Base-by-base conservation (phyloP, 768 basidiomycete genomes). In the Lactarius vividus region DNA sequence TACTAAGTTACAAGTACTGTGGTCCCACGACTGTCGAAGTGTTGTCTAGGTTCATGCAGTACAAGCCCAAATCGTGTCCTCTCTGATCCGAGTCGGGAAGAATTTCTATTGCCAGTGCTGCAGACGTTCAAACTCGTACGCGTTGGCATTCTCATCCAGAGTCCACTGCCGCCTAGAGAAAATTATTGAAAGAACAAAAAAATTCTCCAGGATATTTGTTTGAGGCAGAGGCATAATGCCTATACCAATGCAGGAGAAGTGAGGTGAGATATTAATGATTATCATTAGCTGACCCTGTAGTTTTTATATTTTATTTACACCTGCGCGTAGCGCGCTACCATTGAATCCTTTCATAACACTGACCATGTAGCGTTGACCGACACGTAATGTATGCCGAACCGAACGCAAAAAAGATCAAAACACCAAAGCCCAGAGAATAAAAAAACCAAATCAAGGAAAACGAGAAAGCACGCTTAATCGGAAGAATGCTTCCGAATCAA, bases 401-500 rank as follows among this genome's bases (percentile, higher is more conserved):
- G 33, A 49, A 46, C 35, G 13, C 18, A 26, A 4, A 54, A 55
- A 18, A 44, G 16, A 58, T 28, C 3, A 56, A 33, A 23, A 28
- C 46, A 62, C 42, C 35, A 42, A 57, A 59, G 18, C 57, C 29
- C 33, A 13, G 46, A 52, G 29, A 20, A 28, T n/a, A 49, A 11
- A 3, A 11, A 3, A 37, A 10, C 18, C 16, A 33, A 39, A 15
- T 39, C 37, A 39, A 13, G 37, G 13, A 39, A 28, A 59, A 28
- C 31, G 6, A 18, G 28, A 20, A 26, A 37, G 26, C 29, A 28
- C 39, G 49, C 65, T 39, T 54, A 28, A 4, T 63, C 23, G 3
- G n/a, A 26, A 23, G 66, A 26, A 35, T 67, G 61, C 52, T 57
- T 44, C 26, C 31, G 59, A 18, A 71, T 65, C 42, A 42, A 56